Evolutionary conservation across 352 stramenopile genomes (phyloP).

Genomic region (Stramenopiles sp.): DNA sequence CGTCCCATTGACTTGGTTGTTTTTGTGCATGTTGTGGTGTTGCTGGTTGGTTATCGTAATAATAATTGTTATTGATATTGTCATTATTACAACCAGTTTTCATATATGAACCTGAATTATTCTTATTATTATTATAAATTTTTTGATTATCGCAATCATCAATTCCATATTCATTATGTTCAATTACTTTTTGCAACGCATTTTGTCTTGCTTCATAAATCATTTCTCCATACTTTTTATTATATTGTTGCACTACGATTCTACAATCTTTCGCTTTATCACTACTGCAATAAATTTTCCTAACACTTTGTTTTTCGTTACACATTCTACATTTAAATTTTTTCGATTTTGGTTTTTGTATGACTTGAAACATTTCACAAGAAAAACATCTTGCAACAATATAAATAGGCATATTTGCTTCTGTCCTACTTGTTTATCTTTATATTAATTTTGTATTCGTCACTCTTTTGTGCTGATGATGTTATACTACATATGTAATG

Average conservation of each 20-base stretch:
- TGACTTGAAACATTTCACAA: background rate
- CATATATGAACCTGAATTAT: too few species aligned
- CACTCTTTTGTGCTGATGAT: too few species aligned
- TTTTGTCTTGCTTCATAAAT: background rate
- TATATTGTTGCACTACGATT: background rate
- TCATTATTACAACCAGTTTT: too few species aligned
- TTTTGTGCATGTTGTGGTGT: background rate
- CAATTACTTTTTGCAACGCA: background rate
- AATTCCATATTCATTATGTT: background rate
- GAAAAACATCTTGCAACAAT: background rate
- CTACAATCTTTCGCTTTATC: background rate
- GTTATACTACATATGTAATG: background rate
- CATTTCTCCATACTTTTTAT: background rate
- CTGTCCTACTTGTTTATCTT: background rate
- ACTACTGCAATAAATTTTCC: background rate
- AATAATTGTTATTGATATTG: background rate
- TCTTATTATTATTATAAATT: too few species aligned
- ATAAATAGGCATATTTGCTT: background rate
- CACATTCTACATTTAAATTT: background rate
- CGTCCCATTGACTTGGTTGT: background rate
- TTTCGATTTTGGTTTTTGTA: background rate
- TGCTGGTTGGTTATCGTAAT: background rate
- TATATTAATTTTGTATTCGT: background rate
- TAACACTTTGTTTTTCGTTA: background rate
- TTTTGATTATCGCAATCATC: too few species aligned